A percentile compares a stretch with the other conserved stretches of the same genome.
phyloP scores from a whole-genome alignment of 345 rosid species.

The Moringa oleifera region DNA sequence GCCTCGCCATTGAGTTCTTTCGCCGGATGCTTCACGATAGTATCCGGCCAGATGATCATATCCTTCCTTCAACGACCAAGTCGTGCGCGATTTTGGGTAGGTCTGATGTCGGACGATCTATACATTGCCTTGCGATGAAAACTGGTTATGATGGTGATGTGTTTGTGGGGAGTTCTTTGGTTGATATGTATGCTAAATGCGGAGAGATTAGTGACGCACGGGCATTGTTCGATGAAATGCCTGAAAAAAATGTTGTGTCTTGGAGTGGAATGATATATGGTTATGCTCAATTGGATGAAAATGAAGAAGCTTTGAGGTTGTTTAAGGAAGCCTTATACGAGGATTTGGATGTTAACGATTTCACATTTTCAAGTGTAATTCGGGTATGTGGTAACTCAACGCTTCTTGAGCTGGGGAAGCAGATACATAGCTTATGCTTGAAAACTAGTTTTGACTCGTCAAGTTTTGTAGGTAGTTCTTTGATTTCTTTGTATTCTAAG shows the following conservation, averaged over 20 bases:
- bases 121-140: slow-evolving; percentile 60
- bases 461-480: slow-evolving; percentile 70
- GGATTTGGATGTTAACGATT: slow-evolving; percentile 70
- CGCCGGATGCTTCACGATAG: slow-evolving; percentile 41
- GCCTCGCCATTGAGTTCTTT: slow-evolving; percentile 60
- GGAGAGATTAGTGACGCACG: slow-evolving; percentile 53
- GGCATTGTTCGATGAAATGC: slow-evolving; percentile 80
- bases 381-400: slow-evolving; percentile 74
- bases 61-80: slow-evolving; percentile 69
- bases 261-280: slow-evolving; percentile 96
- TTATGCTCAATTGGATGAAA: slow-evolving; percentile 65
- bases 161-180: slow-evolving; percentile 75
- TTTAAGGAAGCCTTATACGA: slow-evolving; percentile 58
- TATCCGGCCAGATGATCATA: slow-evolving; percentile 65
- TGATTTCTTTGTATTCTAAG: slow-evolving; percentile 74
- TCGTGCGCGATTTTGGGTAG: slow-evolving; percentile 64
- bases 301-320: slow-evolving; percentile 61
- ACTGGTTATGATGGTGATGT: slow-evolving; percentile 60
- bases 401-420: slow-evolving; percentile 74
- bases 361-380: slow-evolving; percentile 67
- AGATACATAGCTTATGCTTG: slow-evolving; percentile 73
- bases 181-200: slow-evolving; percentile 86
- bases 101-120: slow-evolving; percentile 47
- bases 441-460: slow-evolving; percentile 66
- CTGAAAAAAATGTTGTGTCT: slow-evolving; percentile 73